Evolutionary conservation across 2,329 filamentous ascomycete species (phyloP).

Genomic region (Diaporthe helianthi): DNA sequence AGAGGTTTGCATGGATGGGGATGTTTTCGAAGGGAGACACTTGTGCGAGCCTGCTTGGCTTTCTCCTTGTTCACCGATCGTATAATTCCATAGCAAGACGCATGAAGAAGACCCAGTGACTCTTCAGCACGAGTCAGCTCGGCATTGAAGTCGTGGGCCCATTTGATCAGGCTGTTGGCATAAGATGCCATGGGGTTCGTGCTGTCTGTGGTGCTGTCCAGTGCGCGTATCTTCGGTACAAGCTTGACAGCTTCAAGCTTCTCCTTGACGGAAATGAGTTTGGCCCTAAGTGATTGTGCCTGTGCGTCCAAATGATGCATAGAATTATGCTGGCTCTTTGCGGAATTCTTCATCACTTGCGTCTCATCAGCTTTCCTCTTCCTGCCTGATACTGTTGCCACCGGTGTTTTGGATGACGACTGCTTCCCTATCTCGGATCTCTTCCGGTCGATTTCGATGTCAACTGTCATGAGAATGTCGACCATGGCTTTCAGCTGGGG

Average conservation of each 20-base stretch:
- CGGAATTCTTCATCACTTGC: neutral
- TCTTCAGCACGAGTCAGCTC: neutral
- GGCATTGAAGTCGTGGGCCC: neutral
- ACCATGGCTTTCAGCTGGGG: constrained; percentile 1
- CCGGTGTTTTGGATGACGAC: too few relatives aligned
- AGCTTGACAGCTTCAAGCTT: neutral
- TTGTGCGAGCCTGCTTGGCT: neutral
- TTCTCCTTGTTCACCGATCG: neutral
- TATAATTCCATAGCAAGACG: neutral
- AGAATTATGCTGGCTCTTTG: neutral
- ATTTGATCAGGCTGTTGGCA: neutral
- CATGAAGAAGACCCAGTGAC: neutral
- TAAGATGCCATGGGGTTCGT: too few relatives aligned
- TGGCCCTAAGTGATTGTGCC: neutral
- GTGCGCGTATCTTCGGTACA: neutral
- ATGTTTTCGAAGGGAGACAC: too few relatives aligned
- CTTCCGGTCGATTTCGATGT: neutral
- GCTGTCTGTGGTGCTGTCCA: neutral
- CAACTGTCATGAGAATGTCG: neutral
- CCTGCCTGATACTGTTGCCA: neutral
- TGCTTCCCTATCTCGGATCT: neutral
- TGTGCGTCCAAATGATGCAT: neutral
- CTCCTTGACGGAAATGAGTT: neutral
- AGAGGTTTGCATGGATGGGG: too few relatives aligned
- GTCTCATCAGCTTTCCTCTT: neutral